phyloP scores from a whole-genome alignment of 192 early-diverging fungal genomes.

The Mortierella alpina region DNA sequence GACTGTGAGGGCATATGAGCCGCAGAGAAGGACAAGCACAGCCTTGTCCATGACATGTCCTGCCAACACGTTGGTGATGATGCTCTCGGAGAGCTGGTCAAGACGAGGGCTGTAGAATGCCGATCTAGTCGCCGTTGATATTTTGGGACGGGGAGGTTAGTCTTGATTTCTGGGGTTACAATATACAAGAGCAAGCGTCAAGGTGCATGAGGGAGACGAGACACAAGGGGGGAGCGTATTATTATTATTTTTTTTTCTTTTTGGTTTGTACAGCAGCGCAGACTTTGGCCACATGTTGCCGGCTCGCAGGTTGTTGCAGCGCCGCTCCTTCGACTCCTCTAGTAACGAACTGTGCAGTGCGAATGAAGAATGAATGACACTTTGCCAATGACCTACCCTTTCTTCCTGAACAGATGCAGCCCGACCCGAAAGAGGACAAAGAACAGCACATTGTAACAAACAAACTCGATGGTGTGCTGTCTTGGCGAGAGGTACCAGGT shows the following conservation, averaged over 20 bases:
- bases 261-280: too few relatives aligned
- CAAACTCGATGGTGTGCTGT: slow-evolving; percentile 53
- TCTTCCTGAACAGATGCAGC: slow-evolving; percentile 43
- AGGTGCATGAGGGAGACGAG: too few relatives aligned
- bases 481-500: slow-evolving; percentile 52
- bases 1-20: slow-evolving; percentile 60
- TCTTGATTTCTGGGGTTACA: too few relatives aligned
- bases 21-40: slow-evolving; percentile 49
- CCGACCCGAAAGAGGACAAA: slow-evolving; percentile 39
- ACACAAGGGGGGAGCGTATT: too few relatives aligned
- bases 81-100: slow-evolving; percentile 42
- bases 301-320: too few relatives aligned
- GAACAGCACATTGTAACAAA: slow-evolving; percentile 53
- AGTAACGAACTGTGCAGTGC: not conserved
- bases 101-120: slow-evolving; percentile 50
- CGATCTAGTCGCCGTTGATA: slow-evolving; percentile 14
- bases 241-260: too few relatives aligned
- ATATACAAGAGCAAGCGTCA: too few relatives aligned
- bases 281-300: too few relatives aligned
- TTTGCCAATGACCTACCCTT: slow-evolving; percentile 27
- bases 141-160: not conserved
- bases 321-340: too few relatives aligned
- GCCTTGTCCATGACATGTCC: slow-evolving; percentile 52
- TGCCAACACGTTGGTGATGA: slow-evolving; percentile 33
- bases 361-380: not conserved